These are phyloP conservation scores for Gardenia jasminoides DNA, from an alignment of 257 asterid genomes.

Conservation along the genomic window DNA sequence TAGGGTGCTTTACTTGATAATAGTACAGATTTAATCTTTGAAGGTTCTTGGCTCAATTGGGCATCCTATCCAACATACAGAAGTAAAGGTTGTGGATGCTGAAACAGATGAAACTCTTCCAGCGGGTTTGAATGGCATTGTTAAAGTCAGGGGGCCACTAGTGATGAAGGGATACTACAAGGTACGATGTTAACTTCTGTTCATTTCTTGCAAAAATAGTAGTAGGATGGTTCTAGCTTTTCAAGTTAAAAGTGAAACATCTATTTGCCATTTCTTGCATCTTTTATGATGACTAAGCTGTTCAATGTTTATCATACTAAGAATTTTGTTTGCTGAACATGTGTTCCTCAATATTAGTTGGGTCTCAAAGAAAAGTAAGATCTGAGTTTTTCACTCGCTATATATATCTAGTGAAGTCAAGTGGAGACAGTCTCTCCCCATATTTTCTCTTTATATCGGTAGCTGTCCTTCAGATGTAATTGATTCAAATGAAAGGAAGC, in stretches of 20 bases:
- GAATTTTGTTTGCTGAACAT: not conserved
- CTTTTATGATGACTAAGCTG: not conserved
- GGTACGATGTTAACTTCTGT: slow-evolving; percentile 36
- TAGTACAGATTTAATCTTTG: slow-evolving; percentile 32
- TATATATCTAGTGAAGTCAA: not conserved
- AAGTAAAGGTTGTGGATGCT: slow-evolving; percentile 70
- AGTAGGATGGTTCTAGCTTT: not conserved
- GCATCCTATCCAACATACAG: slow-evolving; percentile 64
- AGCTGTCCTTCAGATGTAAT: not conserved
- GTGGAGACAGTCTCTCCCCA: not conserved
- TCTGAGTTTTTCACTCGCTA: not conserved
- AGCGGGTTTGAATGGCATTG: slow-evolving; percentile 68
- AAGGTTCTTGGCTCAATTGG: slow-evolving; percentile 95
- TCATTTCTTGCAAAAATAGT: not conserved
- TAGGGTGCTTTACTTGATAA: slow-evolving; percentile 23
- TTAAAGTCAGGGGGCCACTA: slow-evolving; percentile 87
- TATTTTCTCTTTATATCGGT: not conserved
- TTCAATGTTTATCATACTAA: not conserved
- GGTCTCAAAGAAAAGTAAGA: not conserved
- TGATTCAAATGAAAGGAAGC: not conserved
- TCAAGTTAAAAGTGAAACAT: not conserved
- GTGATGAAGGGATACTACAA: slow-evolving; percentile 91
- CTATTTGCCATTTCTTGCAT: not conserved
- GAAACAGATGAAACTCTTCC: slow-evolving; percentile 69
- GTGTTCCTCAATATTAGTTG: not conserved